Evolutionary conservation across 106 monocot species (phyloP), one percentile per base, ranked within the genome.

Genomic region (Cymbidium sinense): DNA sequence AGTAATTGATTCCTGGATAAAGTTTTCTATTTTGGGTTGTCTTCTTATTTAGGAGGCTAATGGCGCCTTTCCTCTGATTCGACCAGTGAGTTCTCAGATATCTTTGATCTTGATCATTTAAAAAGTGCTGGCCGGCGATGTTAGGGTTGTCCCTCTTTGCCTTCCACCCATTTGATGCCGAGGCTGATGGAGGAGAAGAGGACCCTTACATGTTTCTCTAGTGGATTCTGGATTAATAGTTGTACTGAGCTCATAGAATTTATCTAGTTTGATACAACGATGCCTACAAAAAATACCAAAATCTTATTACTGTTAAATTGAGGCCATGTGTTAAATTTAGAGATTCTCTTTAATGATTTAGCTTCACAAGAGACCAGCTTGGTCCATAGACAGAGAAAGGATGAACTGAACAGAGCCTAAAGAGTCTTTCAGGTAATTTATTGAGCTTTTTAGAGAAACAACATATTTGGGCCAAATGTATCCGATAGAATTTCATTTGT

Each of bases 61-160:
- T 15, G 30, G 7, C 33, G 44, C 7, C 2, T 71, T n/a, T 12
- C 0, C 7, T 33, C 25, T 67, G 19, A 35, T 8, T 43, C 7
- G 52, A 61, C 77, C 85, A 95, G 95, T 76, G 95, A 95, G 27
- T 95, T 95, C 75, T 79, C 93, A 0, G 95, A 95, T 75, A 91
- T 95, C 73, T 95, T 95, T 77, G 95, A 95, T 75, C 65, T 88
- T 83, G 85, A 87, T 64, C 93, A 95, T 73, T 95, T 95, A 88
- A 95, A 86, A 27, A 23, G 87, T 86, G 0, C 83, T 95, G 2
- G 87, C 88, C 2, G 84, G 86, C 47, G 93, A 95, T 78, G 93
- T 95, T 36, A 79, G 88, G 35, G 85, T 95, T 8, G 90, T 93
- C 8, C 86, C 7, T 93, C 95, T 39, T 81, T 95, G 50, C 95